Conservation (phyloP, 192 early-diverging fungal genomes). For the Coemansia sp. region DNA sequence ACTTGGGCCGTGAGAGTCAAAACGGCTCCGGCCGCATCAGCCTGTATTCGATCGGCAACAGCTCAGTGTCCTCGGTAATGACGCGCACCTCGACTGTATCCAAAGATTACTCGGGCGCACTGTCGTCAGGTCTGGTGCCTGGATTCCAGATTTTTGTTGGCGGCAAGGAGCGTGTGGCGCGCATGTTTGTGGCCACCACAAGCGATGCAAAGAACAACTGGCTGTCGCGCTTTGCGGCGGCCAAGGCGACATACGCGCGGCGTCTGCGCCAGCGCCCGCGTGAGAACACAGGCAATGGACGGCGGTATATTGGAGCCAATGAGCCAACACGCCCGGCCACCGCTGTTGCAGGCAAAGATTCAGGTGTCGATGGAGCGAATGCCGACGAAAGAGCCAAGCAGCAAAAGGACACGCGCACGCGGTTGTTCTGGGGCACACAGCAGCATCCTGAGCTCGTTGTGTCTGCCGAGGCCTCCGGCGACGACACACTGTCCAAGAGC, state of each 20-base stretch:
- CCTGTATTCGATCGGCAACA: constrained; percentile 56
- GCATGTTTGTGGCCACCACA: constrained; percentile 58
- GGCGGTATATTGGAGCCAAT: constrained; percentile 21
- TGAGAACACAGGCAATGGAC: constrained; percentile 26
- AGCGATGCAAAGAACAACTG: constrained; percentile 57
- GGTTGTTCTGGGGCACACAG: constrained; percentile 59
- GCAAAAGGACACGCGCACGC: constrained; percentile 35
- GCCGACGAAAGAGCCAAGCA: constrained; percentile 34
- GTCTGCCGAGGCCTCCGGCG: neutral
- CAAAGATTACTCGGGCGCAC: constrained; percentile 56
- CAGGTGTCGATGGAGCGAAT: constrained; percentile 11
- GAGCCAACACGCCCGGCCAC: constrained; percentile 12
- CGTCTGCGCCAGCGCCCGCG: constrained; percentile 49
- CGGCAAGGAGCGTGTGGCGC: constrained; percentile 51
- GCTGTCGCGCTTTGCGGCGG: constrained; percentile 56
- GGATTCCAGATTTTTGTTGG: constrained; percentile 57
- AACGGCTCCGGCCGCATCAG: constrained; percentile 47
- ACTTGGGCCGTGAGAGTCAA: constrained; percentile 45
- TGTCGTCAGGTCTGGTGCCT: constrained; percentile 52
- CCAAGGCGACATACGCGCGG: constrained; percentile 55
- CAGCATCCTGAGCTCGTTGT: constrained; percentile 57
- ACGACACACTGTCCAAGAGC: neutral
- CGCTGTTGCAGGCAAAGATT: constrained; percentile 17
- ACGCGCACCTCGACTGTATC: constrained; percentile 57
- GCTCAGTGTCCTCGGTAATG: constrained; percentile 57